Percentiles rank a stretch among this genome's conserved stretches.
These are phyloP conservation scores for Rhizoclosmatium globosum DNA, from an alignment of 192 early-diverging fungal species.

Conservation along the genomic window DNA sequence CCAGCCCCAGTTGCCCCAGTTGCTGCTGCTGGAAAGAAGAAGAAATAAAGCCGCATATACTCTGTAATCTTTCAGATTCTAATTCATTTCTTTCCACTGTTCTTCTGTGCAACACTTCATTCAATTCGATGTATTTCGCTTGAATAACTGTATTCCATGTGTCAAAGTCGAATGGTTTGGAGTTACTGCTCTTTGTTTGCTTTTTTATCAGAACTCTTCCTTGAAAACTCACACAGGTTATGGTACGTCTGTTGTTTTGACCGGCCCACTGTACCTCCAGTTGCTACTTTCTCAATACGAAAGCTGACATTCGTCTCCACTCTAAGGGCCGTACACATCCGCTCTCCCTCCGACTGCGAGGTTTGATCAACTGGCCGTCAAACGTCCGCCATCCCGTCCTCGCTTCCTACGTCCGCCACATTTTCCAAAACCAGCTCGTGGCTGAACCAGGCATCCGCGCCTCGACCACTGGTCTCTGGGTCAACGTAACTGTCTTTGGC, in stretches of 20 bases:
- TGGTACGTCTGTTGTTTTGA: not conserved
- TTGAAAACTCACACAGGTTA: too few relatives aligned
- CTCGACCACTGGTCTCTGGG: conserved; percentile 60
- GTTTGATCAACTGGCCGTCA: conserved; percentile 60
- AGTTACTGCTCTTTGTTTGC: too few relatives aligned
- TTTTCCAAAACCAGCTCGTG: conserved; percentile 57
- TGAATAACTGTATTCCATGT: too few relatives aligned
- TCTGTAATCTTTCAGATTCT: too few relatives aligned
- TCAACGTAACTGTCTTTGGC: conserved; percentile 56
- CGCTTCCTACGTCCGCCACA: conserved; percentile 55
- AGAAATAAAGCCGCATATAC: conserved; percentile 2
- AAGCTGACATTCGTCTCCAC: not conserved
- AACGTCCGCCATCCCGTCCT: conserved; percentile 58
- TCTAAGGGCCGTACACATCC: conserved; percentile 53
- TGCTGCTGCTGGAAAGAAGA: conserved; percentile 26
- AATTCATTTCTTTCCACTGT: too few relatives aligned
- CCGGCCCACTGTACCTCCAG: not conserved
- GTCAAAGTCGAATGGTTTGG: too few relatives aligned
- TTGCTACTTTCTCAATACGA: not conserved
- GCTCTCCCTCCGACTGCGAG: conserved; percentile 50
- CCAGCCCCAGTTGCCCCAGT: not conserved
- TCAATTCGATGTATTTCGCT: too few relatives aligned
- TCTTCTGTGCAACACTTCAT: too few relatives aligned
- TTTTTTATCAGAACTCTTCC: too few relatives aligned
- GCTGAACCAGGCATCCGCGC: conserved; percentile 57